Percentiles rank a stretch among this genome's conserved stretches.
phyloP scores from a whole-genome alignment of 2,329 filamentous ascomycete genomes.

The Aureobasidium musti region DNA sequence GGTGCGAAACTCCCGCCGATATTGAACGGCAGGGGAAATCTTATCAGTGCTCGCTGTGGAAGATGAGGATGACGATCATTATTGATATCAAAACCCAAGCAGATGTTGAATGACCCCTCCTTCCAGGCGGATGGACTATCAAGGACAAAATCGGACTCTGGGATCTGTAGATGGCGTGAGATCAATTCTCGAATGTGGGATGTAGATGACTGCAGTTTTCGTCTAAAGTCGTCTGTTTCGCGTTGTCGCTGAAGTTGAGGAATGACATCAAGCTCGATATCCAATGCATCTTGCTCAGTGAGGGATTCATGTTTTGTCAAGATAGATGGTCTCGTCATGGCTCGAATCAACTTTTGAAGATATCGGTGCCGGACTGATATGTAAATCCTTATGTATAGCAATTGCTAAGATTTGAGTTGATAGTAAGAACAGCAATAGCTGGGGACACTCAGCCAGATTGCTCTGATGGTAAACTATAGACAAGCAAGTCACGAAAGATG shows the following conservation, averaged over 20 bases:
- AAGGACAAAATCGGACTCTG: neutral
- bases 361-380: too few relatives aligned
- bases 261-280: neutral
- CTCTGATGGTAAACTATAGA: too few relatives aligned
- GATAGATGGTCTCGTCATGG: neutral
- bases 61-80: neutral
- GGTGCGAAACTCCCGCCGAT: slow-evolving; percentile 43
- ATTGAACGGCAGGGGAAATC: neutral
- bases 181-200: neutral
- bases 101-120: slow-evolving; percentile 33
- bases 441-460: too few relatives aligned
- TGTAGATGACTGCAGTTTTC: neutral
- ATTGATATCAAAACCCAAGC: neutral
- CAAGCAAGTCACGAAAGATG: too few relatives aligned
- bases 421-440: too few relatives aligned
- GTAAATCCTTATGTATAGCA: neutral
- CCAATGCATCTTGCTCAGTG: neutral
- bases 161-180: neutral
- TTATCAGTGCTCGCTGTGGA: neutral
- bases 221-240: neutral
- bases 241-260: neutral
- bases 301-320: neutral
- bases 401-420: too few relatives aligned
- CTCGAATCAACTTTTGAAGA: too few relatives aligned
- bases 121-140: neutral